A percentile compares a stretch with the other conserved stretches of the same genome.
These are phyloP conservation scores for Trichosporon sp. DNA, from an alignment of 1,284 basidiomycete genomes.

Conservation along the genomic window DNA sequence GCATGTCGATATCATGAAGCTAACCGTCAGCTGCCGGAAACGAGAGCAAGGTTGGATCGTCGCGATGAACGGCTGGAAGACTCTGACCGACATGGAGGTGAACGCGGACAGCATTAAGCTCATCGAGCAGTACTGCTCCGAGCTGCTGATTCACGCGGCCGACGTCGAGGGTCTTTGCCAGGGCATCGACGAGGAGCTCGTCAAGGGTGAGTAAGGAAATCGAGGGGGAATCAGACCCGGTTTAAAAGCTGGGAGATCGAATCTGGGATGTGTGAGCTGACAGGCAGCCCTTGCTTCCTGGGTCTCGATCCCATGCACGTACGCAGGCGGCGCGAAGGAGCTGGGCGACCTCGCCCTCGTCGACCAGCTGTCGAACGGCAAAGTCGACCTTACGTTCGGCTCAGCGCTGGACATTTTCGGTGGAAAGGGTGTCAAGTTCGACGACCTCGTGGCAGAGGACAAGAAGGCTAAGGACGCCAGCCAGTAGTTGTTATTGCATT, in stretches of 20 bases:
- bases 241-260: no score
- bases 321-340: constrained; percentile 94
- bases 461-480: constrained; percentile 34
- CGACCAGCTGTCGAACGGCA: constrained; percentile 75
- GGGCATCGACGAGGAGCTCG: constrained; percentile 91
- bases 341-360: constrained; percentile 83
- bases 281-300: constrained; percentile 81
- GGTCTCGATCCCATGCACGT: constrained; percentile 89
- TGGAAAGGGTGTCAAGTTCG: constrained; percentile 70
- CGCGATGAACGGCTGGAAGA: constrained; percentile 99
- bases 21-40: constrained; percentile 73
- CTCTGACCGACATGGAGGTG: constrained; percentile 91
- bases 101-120: constrained; percentile 56
- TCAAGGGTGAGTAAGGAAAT: constrained; percentile 65
- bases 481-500: constrained; percentile 5
- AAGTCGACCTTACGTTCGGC: constrained; percentile 93
- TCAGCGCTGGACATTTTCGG: constrained; percentile 85
- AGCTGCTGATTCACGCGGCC: constrained; percentile 94
- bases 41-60: constrained; percentile 82
- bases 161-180: constrained; percentile 97
- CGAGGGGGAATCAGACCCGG: no score
- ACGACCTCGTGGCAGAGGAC: constrained; percentile 64
- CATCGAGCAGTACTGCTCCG: constrained; percentile 63
- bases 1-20: background rate
- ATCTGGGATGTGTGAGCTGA: constrained; percentile 1